Conservation (phyloP, 2,329 filamentous ascomycete species). For the Apiospora aurea region DNA sequence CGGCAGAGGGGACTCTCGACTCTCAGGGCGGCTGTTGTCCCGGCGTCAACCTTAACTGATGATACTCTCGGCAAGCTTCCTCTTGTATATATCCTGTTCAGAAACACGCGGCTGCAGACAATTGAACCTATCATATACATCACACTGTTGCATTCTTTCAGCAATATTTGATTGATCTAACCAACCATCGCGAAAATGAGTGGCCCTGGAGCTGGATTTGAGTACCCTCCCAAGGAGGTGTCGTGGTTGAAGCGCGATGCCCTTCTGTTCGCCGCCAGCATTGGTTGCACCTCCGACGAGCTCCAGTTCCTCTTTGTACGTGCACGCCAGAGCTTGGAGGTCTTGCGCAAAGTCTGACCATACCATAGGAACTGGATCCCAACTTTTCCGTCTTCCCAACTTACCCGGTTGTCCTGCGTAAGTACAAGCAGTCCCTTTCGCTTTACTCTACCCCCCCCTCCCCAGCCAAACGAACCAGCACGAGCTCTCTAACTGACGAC, state of each 20-base stretch:
- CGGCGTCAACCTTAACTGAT: constrained; percentile 8
- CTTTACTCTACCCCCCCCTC: background rate
- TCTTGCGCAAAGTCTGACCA: background rate
- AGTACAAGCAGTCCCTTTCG: constrained; percentile 38
- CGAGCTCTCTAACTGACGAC: constrained; percentile 17
- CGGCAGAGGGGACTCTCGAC: constrained; percentile 26
- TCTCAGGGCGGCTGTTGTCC: constrained; percentile 24
- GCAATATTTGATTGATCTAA: background rate
- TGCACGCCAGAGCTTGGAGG: background rate
- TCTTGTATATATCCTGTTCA: background rate
- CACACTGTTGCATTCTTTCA: background rate
- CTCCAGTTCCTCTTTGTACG: constrained; percentile 88
- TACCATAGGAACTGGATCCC: constrained; percentile 84
- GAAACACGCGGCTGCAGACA: background rate
- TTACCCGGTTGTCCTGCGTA: constrained; percentile 82
- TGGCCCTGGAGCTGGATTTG: constrained; percentile 72
- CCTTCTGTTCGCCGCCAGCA: constrained; percentile 88
- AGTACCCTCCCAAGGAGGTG: constrained; percentile 78
- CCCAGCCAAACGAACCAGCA: background rate
- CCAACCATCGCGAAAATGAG: constrained; percentile 44
- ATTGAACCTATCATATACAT: background rate
- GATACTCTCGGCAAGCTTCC: constrained; percentile 18
- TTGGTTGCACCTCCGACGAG: constrained; percentile 85
- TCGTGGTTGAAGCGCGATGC: constrained; percentile 89
- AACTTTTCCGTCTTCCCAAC: constrained; percentile 89